phyloP scores from a whole-genome alignment of 1,284 basidiomycete species.

The Pascua sp. region DNA sequence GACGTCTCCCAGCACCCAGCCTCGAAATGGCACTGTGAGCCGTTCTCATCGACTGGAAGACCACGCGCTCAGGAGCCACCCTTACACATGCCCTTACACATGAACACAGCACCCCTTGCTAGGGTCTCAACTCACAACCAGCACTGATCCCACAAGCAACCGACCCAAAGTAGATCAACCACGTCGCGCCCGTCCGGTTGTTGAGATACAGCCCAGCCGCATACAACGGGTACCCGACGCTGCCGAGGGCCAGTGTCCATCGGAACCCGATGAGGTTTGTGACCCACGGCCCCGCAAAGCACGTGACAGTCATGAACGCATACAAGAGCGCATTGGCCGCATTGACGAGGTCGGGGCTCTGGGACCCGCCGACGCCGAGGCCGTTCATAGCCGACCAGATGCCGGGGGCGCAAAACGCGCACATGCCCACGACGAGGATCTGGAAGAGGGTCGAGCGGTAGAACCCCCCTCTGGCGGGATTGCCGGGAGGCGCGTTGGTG shows the following conservation, averaged over 20 bases:
- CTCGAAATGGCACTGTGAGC: no score
- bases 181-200: constrained; percentile 24
- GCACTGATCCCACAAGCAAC: constrained; percentile 35
- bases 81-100: no score
- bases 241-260: constrained; percentile 36
- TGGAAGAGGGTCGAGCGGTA: constrained; percentile 28
- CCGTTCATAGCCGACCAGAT: constrained; percentile 35
- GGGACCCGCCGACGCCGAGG: constrained; percentile 37
- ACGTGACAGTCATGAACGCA: constrained; percentile 14
- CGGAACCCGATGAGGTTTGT: constrained; percentile 24
- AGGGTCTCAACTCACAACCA: constrained; percentile 17
- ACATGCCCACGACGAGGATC: constrained; percentile 22
- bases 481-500: no score
- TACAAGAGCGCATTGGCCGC: constrained; percentile 37
- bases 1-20: no score
- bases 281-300: constrained; percentile 9
- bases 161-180: constrained; percentile 34
- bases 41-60: no score
- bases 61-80: no score
- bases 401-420: constrained; percentile 36
- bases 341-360: constrained; percentile 34
- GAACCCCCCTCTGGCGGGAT: not conserved
- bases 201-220: constrained; percentile 39
- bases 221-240: constrained; percentile 34
- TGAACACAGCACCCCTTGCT: no score